Evolutionary conservation across 768 basidiomycete genomes (phyloP), one percentile per base, ranked within the genome.

Genomic region (Coprinopsis strossmayeri): DNA sequence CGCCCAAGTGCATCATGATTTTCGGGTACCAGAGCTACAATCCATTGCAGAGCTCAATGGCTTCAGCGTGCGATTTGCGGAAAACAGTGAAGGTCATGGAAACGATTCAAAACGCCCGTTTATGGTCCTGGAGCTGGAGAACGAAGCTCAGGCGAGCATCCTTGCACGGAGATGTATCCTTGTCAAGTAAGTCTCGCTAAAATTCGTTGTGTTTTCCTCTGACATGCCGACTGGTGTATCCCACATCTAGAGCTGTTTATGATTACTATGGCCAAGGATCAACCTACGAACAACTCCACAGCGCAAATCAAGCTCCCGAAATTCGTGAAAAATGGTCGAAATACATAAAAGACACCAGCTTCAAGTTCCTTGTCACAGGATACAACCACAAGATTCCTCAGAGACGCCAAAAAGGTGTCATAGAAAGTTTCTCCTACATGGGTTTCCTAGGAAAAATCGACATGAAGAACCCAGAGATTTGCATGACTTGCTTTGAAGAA

Each of bases 361-460:
- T 93, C 73, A 84, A 83, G 56, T 92, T 95, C 62, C 60, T 76
- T 12, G 79, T 94, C 5, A 77, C 81, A 1, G 82, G 79, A 0
- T 85, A 82, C 57, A 85, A 87, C 53, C 87, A 84, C 57, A 79
- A 80, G 9, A 82, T 92, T 12, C 78, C 84, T 12, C 79, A 83
- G 55, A 61, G 65, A 32, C 74, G 84, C 13, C 87, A 90, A 55
- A 73, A 67, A 50, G 68, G 77, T 12, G 69, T 88, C 35, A 79
- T 95, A 37, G 84, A 92, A 59, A 74, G 74, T 55, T 97, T 99
- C 63, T 65, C 74, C 2, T 96, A 91, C 60, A 91, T 97, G 87
- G 81, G 69, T 17, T 83, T 92, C 53, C 63, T 73, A 49, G 93
- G 93, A 11, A 77, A 77, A 56, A 90, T 96, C 55, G 81, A 87